phyloP scores from a whole-genome alignment of 2,329 filamentous ascomycete genomes.

The Cladosporium sp. region DNA sequence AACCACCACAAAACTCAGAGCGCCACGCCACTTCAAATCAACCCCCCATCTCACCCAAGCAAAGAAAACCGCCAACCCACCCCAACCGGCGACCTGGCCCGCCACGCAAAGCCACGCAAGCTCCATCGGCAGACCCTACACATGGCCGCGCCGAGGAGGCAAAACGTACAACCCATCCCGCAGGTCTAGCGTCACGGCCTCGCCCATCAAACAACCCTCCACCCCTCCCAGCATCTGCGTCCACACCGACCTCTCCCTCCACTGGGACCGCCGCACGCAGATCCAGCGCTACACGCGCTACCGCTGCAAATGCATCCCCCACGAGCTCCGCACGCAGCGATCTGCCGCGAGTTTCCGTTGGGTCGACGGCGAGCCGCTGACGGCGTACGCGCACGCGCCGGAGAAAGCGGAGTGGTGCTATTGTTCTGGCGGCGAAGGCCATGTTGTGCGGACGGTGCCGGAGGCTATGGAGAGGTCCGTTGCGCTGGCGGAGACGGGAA shows the following conservation, averaged over 20 bases:
- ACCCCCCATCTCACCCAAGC: not conserved
- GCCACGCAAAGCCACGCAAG: not conserved
- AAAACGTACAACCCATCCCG: not conserved
- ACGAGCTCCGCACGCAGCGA: not conserved
- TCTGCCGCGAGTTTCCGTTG: not conserved
- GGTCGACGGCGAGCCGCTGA: not conserved
- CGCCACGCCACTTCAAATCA: not conserved
- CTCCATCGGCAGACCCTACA: not conserved
- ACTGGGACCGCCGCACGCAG: not conserved
- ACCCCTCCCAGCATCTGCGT: not conserved
- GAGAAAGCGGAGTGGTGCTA: conserved; percentile 3
- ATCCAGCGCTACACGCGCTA: conserved; percentile 1
- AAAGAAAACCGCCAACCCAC: not conserved
- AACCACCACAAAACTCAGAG: not conserved
- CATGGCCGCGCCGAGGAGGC: not conserved
- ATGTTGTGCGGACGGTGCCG: not conserved
- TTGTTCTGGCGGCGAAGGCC: not conserved
- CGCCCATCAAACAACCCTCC: not conserved
- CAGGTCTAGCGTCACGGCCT: not conserved
- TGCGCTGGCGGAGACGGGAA: not conserved
- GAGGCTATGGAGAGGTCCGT: not conserved
- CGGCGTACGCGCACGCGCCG: not conserved
- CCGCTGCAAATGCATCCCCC: not conserved
- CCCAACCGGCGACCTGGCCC: not conserved
- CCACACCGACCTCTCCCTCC: not conserved